Conservation (phyloP, 2,329 filamentous ascomycete genomes). For the Truncatella angustata region DNA sequence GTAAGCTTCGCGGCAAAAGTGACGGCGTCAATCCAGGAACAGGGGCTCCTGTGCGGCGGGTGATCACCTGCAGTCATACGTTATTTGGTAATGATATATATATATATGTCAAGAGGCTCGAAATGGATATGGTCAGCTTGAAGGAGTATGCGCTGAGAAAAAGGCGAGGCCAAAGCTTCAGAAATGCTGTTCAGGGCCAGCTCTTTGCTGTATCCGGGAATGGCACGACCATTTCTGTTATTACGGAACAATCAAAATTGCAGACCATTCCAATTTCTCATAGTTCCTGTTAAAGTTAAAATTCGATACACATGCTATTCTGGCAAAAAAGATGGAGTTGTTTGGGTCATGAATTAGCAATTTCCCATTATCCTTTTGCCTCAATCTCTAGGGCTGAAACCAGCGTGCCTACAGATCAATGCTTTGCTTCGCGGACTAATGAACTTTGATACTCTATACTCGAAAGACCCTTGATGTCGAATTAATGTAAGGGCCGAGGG, state of each 20-base stretch:
- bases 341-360: too few species aligned
- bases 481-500: not conserved
- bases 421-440: conserved; percentile 8
- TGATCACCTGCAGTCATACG: not conserved
- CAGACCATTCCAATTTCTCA: too few species aligned
- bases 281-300: too few species aligned
- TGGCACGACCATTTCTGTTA: too few species aligned
- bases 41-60: not conserved
- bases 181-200: not conserved
- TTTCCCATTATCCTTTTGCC: conserved; percentile 21
- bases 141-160: too few species aligned
- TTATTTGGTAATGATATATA: not conserved
- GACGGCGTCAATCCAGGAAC: conserved; percentile 5
- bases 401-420: conserved; percentile 9
- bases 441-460: conserved; percentile 4
- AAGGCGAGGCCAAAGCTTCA: not conserved
- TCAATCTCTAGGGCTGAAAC: conserved; percentile 19
- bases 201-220: too few species aligned
- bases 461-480: not conserved
- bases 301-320: too few species aligned
- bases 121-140: too few species aligned
- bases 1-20: conserved; percentile 12
- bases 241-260: too few species aligned
- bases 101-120: not conserved
- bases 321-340: conserved; percentile 15